phyloP scores from a whole-genome alignment of 1,284 basidiomycete species.

The Malassezia furfur region DNA sequence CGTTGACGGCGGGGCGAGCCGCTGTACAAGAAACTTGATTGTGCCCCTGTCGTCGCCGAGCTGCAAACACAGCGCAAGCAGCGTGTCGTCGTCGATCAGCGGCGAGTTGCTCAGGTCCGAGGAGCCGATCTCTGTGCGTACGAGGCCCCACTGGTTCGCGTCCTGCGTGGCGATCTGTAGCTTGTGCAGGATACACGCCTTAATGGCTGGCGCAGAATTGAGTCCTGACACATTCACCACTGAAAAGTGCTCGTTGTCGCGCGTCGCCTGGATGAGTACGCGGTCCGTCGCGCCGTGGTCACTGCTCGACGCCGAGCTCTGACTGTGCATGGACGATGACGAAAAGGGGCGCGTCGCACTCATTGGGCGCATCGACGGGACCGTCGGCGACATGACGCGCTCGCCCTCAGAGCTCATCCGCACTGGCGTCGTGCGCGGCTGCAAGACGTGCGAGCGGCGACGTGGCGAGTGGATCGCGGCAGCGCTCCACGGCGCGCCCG shows the following conservation, averaged over 20 bases:
- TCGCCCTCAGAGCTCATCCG: not conserved
- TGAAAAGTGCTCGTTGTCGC: conserved; percentile 46
- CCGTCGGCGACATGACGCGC: not conserved
- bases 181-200: conserved; percentile 34
- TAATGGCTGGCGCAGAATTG: conserved; percentile 38
- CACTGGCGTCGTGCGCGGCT: not conserved
- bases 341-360: not conserved
- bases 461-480: not conserved
- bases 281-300: conserved; percentile 11
- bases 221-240: conserved; percentile 45
- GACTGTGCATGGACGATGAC: conserved; percentile 8
- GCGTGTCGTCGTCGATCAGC: conserved; percentile 39
- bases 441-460: not conserved
- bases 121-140: conserved; percentile 44
- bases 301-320: not conserved
- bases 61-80: conserved; percentile 42
- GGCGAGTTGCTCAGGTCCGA: conserved; percentile 28
- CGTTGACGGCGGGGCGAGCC: conserved; percentile 6
- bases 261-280: conserved; percentile 45
- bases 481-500: not conserved
- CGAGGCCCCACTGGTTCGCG: conserved; percentile 16
- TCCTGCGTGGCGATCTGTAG: conserved; percentile 7
- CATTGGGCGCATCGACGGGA: not conserved
- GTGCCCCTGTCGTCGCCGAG: conserved; percentile 44
- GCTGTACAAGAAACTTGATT: conserved; percentile 41